These are phyloP conservation scores for Acorus gramineus DNA, from an alignment of 106 monocot genomes.

Conservation along the genomic window DNA sequence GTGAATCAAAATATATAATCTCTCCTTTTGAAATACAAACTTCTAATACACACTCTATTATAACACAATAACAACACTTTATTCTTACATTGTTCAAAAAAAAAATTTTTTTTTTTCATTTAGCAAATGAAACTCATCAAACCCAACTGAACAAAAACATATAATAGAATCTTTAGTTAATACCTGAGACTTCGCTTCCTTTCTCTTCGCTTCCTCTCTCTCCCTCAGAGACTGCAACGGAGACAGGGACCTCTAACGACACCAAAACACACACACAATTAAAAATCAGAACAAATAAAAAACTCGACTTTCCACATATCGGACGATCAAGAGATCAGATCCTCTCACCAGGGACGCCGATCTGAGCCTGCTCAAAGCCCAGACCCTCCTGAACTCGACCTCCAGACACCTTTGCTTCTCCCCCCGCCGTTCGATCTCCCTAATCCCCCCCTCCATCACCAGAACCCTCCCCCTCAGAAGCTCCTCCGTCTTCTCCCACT, in stretches of 20 bases:
- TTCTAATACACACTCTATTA: too few species aligned
- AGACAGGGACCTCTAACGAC: background rate
- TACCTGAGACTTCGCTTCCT: too few species aligned
- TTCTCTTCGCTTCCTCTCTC: background rate
- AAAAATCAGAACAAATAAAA: background rate
- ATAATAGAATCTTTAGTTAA: too few species aligned
- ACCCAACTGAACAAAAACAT: too few species aligned
- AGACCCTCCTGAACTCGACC: background rate
- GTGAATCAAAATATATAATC: too few species aligned
- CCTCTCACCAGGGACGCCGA: constrained; percentile 1
- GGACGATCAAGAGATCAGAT: background rate
- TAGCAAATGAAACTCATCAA: too few species aligned
- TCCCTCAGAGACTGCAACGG: constrained; percentile 5
- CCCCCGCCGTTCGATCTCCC: background rate
- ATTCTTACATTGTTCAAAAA: too few species aligned
- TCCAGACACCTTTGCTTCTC: constrained; percentile 5
- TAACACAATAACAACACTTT: too few species aligned
- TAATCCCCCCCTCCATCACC: constrained; percentile 1
- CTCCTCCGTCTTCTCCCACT: constrained; percentile 11
- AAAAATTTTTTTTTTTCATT: too few species aligned
- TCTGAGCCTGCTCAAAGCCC: background rate
- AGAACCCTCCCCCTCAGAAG: background rate
- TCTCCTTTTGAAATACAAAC: too few species aligned
- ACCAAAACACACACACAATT: background rate
- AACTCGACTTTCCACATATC: too few species aligned